Evolutionary conservation across 495 filamentous ascomycete genomes (phyloP), one percentile per base, ranked within the genome.

Genomic region (Penicillium bialowiezense): DNA sequence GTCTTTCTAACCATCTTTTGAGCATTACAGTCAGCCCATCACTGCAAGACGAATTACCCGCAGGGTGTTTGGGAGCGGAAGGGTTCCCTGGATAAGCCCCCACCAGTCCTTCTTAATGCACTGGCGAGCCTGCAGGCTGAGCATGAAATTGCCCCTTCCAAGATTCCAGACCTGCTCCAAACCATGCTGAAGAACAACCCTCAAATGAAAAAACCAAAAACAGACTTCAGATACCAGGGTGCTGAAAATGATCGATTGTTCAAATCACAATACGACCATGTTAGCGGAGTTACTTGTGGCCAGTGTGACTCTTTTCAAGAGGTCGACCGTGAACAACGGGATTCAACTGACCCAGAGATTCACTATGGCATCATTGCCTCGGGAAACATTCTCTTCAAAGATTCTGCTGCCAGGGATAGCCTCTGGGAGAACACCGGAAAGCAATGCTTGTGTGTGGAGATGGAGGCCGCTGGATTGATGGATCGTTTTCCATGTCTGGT

Each of bases 281-380:
- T 8, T 3, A 26, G 23, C 23, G 23, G 23, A 12, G 33, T 38
- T 33, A 59, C 49, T 45, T 29, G 15, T 19, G 12, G 37, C 14
- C 3, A 26, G 8, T 63, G 60, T 51, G 44, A 59, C 19, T 7
- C 8, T 34, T 19, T 8, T 19, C 24, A 51, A 23, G 12, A 56
- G 28, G 38, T 57, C 33, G 33, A 55, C 36, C 48, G 60, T 24
- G 49, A 31, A 41, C 14, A 38, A 34, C 46, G 48, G 21, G 24
- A 43, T 23, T 53, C 43, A 15, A 59, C 15, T 50, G 53, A 40
- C 48, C 45, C 51, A 3, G 29, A 47, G n/a, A 39, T 62, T 9
- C 62, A 65, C 34, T 57, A 65, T 28, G 59, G 59, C 2, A 34
- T 32, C 0, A 58, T 65, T 23, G 62, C 48, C 20, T 62, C 56